These are phyloP conservation scores for Quercus glauca DNA, from an alignment of 306 rosid genomes.

Conservation along the genomic window DNA sequence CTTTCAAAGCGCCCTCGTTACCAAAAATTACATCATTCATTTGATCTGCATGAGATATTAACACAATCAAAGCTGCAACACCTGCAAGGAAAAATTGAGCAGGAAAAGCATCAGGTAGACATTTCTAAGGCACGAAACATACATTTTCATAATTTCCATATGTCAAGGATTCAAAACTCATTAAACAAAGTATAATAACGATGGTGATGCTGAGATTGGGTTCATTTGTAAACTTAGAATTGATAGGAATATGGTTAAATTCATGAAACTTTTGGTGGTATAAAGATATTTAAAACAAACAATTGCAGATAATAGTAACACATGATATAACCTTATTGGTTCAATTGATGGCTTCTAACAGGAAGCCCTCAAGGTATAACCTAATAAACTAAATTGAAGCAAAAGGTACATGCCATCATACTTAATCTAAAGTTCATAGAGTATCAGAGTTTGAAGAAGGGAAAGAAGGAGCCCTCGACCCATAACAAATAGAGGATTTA, in stretches of 20 bases:
- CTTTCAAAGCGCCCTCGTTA: slow-evolving; percentile 46
- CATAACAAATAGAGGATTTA: too few relatives aligned
- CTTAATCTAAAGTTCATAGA: neutral
- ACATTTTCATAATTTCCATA: neutral
- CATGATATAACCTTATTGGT: too few relatives aligned
- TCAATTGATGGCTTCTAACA: too few relatives aligned
- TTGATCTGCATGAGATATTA: slow-evolving; percentile 46
- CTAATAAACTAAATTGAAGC: neutral
- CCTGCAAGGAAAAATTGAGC: slow-evolving; percentile 46
- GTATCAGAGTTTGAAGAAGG: too few relatives aligned
- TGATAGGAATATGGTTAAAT: neutral
- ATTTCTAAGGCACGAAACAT: neutral
- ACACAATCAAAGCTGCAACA: slow-evolving; percentile 63
- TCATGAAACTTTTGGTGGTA: neutral
- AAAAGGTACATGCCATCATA: neutral
- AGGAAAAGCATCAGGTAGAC: slow-evolving; percentile 21
- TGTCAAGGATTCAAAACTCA: neutral
- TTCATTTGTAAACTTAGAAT: neutral
- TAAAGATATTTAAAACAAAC: neutral
- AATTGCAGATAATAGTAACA: too few relatives aligned
- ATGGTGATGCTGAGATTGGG: neutral
- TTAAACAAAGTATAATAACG: neutral
- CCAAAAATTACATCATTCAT: slow-evolving; percentile 49
- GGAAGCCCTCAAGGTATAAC: neutral
- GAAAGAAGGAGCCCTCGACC: too few relatives aligned